Conservation (phyloP, 1,284 basidiomycete species). For the Cutaneotrichosporon cutaneum region DNA sequence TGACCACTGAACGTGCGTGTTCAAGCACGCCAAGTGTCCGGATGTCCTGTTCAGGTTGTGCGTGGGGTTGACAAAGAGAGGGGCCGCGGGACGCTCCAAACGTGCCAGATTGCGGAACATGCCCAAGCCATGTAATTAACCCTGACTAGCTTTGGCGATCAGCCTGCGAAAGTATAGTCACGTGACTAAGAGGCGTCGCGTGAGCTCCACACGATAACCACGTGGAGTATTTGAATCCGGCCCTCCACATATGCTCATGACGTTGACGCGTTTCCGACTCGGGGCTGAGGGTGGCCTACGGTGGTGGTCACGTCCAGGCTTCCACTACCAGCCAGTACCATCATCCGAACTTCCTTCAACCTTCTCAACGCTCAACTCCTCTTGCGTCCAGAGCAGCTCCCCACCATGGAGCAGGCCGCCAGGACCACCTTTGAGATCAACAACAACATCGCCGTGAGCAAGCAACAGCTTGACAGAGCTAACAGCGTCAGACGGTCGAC, state of each 20-base stretch:
- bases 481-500: conserved; percentile 31
- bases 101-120: background rate
- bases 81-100: background rate
- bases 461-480: background rate
- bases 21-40: too few species aligned
- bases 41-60: background rate
- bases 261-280: conserved; percentile 6
- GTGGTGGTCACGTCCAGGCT: too few species aligned
- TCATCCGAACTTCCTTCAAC: conserved; percentile 1
- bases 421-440: conserved; percentile 77
- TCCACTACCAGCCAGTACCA: too few species aligned
- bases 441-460: conserved; percentile 64
- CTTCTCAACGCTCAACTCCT: background rate
- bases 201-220: background rate
- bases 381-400: background rate
- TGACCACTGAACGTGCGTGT: too few species aligned
- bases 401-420: conserved; percentile 54
- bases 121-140: too few species aligned
- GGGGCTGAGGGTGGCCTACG: too few species aligned
- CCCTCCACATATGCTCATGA: background rate
- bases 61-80: background rate
- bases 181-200: background rate
- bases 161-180: background rate
- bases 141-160: too few species aligned
- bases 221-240: background rate